Evolutionary conservation across 2,329 filamentous ascomycete species (phyloP).

Genomic region (Rutstroemia sp.): DNA sequence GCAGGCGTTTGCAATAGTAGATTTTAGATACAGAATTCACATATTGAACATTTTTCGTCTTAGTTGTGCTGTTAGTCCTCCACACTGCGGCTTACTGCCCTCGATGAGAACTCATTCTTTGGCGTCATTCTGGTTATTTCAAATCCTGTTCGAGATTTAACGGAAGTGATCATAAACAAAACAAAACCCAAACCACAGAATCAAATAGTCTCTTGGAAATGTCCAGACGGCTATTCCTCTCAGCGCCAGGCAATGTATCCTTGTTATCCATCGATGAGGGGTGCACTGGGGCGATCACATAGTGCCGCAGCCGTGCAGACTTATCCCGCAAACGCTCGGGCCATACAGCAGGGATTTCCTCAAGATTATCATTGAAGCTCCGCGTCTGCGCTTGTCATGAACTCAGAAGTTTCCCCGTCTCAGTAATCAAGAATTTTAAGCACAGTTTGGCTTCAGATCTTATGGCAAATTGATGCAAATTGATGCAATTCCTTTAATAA

Average conservation of each 20-base stretch:
- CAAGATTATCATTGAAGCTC: not conserved
- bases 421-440: not conserved
- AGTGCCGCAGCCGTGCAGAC: no score
- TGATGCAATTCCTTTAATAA: not conserved
- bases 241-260: not conserved
- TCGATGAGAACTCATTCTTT: not conserved
- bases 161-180: no score
- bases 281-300: not conserved
- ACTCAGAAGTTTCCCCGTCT: not conserved
- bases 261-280: not conserved
- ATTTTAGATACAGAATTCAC: not conserved
- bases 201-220: no score
- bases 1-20: constrained; percentile 1
- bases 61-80: not conserved
- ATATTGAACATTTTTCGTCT: not conserved
- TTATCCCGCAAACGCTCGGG: not conserved
- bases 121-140: no score
- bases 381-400: not conserved
- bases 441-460: not conserved
- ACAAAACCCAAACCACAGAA: no score
- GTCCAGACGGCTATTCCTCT: no score
- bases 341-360: not conserved
- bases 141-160: no score
- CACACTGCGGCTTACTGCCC: no score
- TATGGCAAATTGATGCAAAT: not conserved